Evolutionary conservation across 1,284 basidiomycete species (phyloP).

Genomic region (Cryptococcus floricola): DNA sequence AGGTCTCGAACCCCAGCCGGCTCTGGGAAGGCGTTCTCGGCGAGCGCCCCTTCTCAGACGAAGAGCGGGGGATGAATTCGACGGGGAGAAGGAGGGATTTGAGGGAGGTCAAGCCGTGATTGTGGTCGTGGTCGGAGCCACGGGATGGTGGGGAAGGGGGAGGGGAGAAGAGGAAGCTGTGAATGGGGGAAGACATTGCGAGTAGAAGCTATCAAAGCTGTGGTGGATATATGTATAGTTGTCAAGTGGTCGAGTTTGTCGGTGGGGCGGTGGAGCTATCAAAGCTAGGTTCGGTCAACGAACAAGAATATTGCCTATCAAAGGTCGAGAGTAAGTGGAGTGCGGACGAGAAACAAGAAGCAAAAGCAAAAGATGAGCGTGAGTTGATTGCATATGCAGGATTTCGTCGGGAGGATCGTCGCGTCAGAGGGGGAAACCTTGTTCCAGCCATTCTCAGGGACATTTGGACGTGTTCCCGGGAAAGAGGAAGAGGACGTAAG

Average conservation of each 20-base stretch:
- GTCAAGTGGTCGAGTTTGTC: background rate
- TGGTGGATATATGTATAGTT: background rate
- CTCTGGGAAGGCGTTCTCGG: no score
- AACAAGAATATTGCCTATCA: background rate
- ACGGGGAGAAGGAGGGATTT: conserved; percentile 23
- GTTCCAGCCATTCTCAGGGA: no score
- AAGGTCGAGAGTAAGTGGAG: background rate
- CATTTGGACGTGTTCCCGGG: no score
- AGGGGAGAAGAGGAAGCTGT: conserved; percentile 46
- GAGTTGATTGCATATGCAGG: background rate
- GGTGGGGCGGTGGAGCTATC: no score
- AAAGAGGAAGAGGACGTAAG: no score
- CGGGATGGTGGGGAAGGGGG: conserved; percentile 36
- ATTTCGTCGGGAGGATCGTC: no score
- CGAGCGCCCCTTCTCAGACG: conserved; percentile 11
- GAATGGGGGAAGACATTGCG: conserved; percentile 13
- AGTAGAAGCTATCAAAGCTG: background rate
- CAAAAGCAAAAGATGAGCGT: background rate
- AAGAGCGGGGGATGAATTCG: conserved; percentile 17
- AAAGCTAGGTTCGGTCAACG: background rate
- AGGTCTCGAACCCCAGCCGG: no score
- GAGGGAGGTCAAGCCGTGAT: conserved; percentile 23
- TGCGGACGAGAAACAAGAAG: background rate
- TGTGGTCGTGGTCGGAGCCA: conserved; percentile 6
- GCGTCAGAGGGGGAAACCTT: no score